Evolutionary conservation across 2,329 filamentous ascomycete species (phyloP).

Genomic region (Beauveria varroae): DNA sequence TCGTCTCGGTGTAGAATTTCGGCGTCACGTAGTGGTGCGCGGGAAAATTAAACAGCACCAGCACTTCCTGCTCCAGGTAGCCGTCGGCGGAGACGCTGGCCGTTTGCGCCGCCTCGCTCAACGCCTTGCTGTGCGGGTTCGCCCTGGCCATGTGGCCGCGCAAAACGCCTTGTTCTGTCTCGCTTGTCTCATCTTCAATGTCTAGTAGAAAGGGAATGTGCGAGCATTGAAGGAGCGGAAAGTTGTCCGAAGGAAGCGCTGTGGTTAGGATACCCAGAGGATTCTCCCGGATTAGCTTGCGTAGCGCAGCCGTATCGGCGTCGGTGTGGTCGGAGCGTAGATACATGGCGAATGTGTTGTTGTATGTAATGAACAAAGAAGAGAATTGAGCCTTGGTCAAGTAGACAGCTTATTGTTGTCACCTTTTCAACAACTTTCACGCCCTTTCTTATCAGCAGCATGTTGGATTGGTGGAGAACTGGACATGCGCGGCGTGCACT

Average conservation of each 20-base stretch:
- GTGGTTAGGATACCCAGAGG: conserved; percentile 58
- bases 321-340: conserved; percentile 40
- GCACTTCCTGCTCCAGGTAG: conserved; percentile 44
- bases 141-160: conserved; percentile 54
- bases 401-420: background rate
- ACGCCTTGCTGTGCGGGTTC: conserved; percentile 57
- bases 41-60: conserved; percentile 53
- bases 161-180: conserved; percentile 37
- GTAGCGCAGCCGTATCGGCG: conserved; percentile 37
- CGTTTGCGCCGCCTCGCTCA: conserved; percentile 39
- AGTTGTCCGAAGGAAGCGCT: conserved; percentile 41
- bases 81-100: conserved; percentile 15
- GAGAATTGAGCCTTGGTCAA: background rate
- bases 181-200: conserved; percentile 31
- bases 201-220: conserved; percentile 57
- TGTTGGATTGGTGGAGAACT: conserved; percentile 5
- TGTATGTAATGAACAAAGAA: background rate
- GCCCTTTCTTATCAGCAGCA: background rate
- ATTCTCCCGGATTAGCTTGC: conserved; percentile 49
- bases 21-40: conserved; percentile 60
- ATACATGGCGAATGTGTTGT: conserved; percentile 2
- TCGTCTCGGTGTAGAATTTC: conserved; percentile 60
- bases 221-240: conserved; percentile 47
- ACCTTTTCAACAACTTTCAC: background rate
- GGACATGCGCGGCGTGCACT: background rate